A percentile compares a stretch with the other conserved stretches of the same genome.
These are phyloP conservation scores for Metschnikowia peoriensis DNA, from an alignment of 805 yeast genomes.

Conservation along the genomic window DNA sequence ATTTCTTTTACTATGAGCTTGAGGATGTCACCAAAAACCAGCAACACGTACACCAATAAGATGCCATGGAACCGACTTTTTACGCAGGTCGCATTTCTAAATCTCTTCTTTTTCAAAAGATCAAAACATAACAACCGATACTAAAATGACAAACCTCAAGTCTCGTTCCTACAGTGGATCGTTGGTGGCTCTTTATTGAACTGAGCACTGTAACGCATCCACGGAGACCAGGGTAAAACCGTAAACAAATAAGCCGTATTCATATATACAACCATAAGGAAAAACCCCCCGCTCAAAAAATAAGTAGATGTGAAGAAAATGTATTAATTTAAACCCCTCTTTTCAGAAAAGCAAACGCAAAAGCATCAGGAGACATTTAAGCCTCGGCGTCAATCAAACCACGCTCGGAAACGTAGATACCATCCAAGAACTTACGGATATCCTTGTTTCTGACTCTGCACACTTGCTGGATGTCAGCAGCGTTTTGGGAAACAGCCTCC, in stretches of 20 bases:
- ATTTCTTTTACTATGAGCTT: neutral
- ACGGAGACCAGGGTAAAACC: slow-evolving; percentile 24
- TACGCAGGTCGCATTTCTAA: neutral
- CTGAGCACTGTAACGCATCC: slow-evolving; percentile 42
- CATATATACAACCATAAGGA: slow-evolving; percentile 8
- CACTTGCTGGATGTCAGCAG: slow-evolving; percentile 97
- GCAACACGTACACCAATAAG: neutral
- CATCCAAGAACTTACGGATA: slow-evolving; percentile 99
- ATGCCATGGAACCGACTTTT: slow-evolving; percentile 9
- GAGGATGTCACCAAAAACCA: neutral
- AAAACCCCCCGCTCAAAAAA: slow-evolving; percentile 12
- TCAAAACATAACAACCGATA: neutral
- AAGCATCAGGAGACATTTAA: slow-evolving; percentile 8
- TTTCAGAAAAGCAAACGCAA: neutral
- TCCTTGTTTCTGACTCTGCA: slow-evolving; percentile 99
- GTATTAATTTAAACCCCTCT: slow-evolving; percentile 20
- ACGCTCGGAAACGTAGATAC: slow-evolving; percentile 98
- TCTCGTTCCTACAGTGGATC: slow-evolving; percentile 30
- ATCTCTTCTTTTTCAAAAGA: neutral
- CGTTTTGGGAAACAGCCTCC: slow-evolving; percentile 96
- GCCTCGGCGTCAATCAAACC: slow-evolving; percentile 76
- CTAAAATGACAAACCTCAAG: slow-evolving; percentile 11
- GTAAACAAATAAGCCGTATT: slow-evolving; percentile 22
- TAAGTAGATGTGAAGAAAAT: slow-evolving; percentile 20
- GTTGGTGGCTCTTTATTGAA: slow-evolving; percentile 48